These are phyloP conservation scores for Eimeria necatrix DNA, from an alignment of 169 alveolate genomes.

Conservation along the genomic window DNA sequence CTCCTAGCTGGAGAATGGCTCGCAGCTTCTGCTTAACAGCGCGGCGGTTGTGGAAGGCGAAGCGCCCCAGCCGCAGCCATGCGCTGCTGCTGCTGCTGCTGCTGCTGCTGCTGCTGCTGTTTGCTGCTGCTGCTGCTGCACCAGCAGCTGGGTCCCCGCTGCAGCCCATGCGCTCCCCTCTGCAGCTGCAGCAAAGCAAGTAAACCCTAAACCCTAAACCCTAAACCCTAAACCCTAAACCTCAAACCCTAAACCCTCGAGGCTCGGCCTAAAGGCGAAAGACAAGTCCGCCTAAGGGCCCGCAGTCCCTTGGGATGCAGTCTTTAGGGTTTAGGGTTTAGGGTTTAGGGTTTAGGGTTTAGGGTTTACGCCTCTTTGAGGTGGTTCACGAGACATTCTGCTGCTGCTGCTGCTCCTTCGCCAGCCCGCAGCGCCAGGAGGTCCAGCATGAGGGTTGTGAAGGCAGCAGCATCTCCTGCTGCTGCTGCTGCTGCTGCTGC, in stretches of 20 bases:
- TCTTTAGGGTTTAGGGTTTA: background rate
- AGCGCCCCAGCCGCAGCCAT: constrained; percentile 23
- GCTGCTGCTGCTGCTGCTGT: constrained; percentile 53
- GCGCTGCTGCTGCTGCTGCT: no score
- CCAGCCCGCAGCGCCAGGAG: background rate
- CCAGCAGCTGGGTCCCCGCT: constrained; percentile 1
- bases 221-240: constrained; percentile 31
- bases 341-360: background rate
- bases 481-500: background rate
- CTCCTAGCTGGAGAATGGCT: constrained; percentile 23
- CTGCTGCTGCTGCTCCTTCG: constrained; percentile 23
- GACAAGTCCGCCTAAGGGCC: background rate
- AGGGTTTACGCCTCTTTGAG: constrained; percentile 39
- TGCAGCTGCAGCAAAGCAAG: constrained; percentile 10
- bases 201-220: background rate
- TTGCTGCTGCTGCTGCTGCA: constrained; percentile 13
- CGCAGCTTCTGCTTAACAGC: constrained; percentile 26
- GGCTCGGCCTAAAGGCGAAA: background rate
- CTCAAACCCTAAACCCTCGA: background rate
- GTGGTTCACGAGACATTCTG: background rate
- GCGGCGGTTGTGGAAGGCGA: constrained; percentile 1
- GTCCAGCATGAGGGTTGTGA: background rate
- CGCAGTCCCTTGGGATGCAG: no score
- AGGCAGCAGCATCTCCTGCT: background rate
- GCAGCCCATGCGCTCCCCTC: constrained; percentile 13